Percentiles rank a stretch among this genome's conserved stretches.
Evolutionary conservation across 441 rosid species (phyloP).

Genomic region (Metrosideros polymorpha): DNA sequence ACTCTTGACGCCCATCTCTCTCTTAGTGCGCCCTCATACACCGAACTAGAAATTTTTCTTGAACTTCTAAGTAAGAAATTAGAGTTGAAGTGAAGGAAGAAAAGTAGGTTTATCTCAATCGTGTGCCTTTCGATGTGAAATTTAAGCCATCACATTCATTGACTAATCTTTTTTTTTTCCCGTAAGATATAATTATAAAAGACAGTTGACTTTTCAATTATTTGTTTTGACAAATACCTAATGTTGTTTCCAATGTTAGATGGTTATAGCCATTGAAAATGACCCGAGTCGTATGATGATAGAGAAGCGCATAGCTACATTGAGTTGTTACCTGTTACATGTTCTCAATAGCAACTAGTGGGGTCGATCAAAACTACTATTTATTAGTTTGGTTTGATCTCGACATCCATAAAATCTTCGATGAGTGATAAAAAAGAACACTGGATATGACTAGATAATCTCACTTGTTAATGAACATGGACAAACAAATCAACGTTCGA

Average conservation of each 20-base stretch:
- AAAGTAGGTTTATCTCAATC: too few species aligned
- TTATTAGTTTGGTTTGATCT: background rate
- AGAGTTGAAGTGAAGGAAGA: too few species aligned
- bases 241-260: background rate
- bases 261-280: background rate
- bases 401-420: background rate
- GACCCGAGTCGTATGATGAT: background rate
- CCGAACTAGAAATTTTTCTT: too few species aligned
- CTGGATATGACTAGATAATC: background rate
- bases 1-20: too few species aligned
- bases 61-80: too few species aligned
- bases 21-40: too few species aligned
- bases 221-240: background rate
- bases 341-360: background rate
- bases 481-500: background rate
- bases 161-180: background rate
- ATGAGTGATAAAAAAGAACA: background rate
- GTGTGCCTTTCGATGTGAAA: too few species aligned
- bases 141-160: background rate
- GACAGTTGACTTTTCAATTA: background rate
- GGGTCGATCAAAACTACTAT: background rate
- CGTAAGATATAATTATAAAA: background rate
- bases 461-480: background rate
- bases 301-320: background rate
- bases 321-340: background rate